These are phyloP conservation scores for Tetraselmis chui DNA, from an alignment of 139 green algal genomes.

Conservation along the genomic window DNA sequence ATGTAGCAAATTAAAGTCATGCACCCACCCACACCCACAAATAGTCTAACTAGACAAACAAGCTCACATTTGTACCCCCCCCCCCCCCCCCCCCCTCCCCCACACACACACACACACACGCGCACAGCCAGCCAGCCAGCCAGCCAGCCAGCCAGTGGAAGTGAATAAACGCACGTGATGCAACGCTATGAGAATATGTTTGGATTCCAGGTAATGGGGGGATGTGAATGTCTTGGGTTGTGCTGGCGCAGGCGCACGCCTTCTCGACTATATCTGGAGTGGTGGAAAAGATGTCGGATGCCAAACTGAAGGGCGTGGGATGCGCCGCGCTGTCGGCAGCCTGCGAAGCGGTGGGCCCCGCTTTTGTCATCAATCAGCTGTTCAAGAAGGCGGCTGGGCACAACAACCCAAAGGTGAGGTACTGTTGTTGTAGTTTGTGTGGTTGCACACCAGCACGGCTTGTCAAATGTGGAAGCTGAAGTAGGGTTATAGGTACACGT, in stretches of 20 bases:
- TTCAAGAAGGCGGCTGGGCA: constrained; percentile 70
- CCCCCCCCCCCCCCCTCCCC: not conserved
- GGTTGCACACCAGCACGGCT: not conserved
- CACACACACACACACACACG: too few relatives aligned
- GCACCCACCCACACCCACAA: too few relatives aligned
- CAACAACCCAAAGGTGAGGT: constrained; percentile 96
- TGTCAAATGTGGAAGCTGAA: not conserved
- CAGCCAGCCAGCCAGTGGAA: too few relatives aligned
- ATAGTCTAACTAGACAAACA: too few relatives aligned
- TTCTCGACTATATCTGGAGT: constrained; percentile 2
- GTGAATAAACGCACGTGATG: too few relatives aligned
- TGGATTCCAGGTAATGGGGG: not conserved
- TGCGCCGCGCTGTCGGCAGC: constrained; percentile 57
- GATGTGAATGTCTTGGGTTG: not conserved
- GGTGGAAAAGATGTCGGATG: constrained; percentile 64
- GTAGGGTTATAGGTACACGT: not conserved
- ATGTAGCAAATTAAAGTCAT: too few relatives aligned
- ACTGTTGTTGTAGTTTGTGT: not conserved
- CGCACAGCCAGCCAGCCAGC: too few relatives aligned
- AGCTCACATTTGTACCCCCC: too few relatives aligned
- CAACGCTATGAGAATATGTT: not conserved
- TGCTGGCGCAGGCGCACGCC: not conserved
- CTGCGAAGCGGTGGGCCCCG: constrained; percentile 73
- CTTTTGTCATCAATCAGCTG: constrained; percentile 73
- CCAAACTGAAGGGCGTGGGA: constrained; percentile 65